phyloP scores from a whole-genome alignment of 257 asterid species.

The Buddleja alternifolia region DNA sequence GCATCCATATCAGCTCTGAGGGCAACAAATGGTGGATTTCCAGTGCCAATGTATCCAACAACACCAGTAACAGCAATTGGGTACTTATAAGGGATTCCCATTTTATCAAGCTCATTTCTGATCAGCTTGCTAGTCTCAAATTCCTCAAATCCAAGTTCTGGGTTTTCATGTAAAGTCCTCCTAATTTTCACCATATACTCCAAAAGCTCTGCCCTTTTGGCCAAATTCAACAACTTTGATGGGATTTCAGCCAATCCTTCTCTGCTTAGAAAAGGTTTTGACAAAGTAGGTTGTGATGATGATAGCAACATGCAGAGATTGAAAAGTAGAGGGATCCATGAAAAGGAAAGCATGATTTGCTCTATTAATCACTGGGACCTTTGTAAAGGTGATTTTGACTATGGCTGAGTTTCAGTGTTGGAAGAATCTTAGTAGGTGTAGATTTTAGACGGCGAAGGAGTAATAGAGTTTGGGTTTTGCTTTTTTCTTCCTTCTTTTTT shows the following conservation, averaged over 20 bases:
- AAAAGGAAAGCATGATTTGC: conserved; percentile 39
- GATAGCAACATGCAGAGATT: conserved; percentile 25
- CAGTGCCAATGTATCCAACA: conserved; percentile 63
- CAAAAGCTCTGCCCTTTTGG: conserved; percentile 48
- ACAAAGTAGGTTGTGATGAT: conserved; percentile 26
- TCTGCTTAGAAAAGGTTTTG: conserved; percentile 39
- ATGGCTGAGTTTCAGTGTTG: not conserved
- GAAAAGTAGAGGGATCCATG: conserved; percentile 31
- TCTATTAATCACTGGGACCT: no score
- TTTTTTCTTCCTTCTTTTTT: no score
- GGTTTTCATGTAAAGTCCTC: conserved; percentile 63
- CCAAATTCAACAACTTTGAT: conserved; percentile 44
- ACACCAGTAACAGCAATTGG: conserved; percentile 73
- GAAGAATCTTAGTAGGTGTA: not conserved
- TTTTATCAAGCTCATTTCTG: conserved; percentile 60
- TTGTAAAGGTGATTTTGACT: not conserved
- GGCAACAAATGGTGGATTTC: conserved; percentile 68
- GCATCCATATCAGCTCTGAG: conserved; percentile 84
- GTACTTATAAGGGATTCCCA: conserved; percentile 56
- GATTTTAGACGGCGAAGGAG: not conserved
- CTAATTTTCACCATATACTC: conserved; percentile 64
- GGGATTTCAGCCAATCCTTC: conserved; percentile 44
- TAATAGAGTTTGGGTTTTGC: not conserved
- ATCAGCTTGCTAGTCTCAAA: conserved; percentile 66
- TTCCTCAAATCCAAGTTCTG: conserved; percentile 75